Conservation (phyloP, 2,329 filamentous ascomycete genomes). For the Sporothrix brunneoviolacea region DNA sequence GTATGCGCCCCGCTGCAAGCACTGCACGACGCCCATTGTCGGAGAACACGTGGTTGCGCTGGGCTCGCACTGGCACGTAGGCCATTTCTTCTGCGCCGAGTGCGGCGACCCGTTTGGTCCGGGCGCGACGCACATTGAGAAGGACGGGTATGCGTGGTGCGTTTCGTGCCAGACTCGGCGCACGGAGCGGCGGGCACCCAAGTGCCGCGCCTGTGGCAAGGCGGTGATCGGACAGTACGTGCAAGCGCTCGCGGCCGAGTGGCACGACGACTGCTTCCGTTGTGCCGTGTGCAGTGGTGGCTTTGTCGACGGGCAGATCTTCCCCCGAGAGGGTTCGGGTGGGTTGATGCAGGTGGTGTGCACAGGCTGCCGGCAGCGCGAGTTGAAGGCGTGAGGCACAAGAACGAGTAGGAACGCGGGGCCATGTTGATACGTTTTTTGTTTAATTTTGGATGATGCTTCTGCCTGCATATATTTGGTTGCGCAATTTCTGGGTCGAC, state of each 20-base stretch:
- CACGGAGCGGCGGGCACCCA: conserved; percentile 79
- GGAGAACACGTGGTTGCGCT: conserved; percentile 91
- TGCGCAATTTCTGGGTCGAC: too few species aligned
- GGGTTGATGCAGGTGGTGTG: conserved; percentile 50
- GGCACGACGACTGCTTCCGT: conserved; percentile 88
- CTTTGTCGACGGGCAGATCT: conserved; percentile 60
- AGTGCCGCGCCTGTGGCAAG: conserved; percentile 77
- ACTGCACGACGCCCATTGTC: conserved; percentile 93
- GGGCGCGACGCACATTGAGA: conserved; percentile 71
- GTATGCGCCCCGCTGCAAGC: conserved; percentile 88
- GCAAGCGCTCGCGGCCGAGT: conserved; percentile 81
- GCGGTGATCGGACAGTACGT: conserved; percentile 88
- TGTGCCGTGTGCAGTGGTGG: conserved; percentile 58
- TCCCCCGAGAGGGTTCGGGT: conserved; percentile 45
- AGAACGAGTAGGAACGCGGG: conserved; percentile 15
- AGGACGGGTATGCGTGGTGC: conserved; percentile 97
- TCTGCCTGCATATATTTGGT: too few species aligned
- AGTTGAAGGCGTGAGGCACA: conserved; percentile 45
- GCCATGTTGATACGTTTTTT: not conserved
- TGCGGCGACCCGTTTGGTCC: conserved; percentile 89
- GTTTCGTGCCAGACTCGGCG: conserved; percentile 86
- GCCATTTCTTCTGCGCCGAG: conserved; percentile 98
- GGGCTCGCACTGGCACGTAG: conserved; percentile 92
- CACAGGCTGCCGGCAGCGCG: conserved; percentile 52
- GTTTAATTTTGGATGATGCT: not conserved